These are phyloP conservation scores for Blastobotrys americana DNA, from an alignment of 805 yeast species.

Conservation along the genomic window DNA sequence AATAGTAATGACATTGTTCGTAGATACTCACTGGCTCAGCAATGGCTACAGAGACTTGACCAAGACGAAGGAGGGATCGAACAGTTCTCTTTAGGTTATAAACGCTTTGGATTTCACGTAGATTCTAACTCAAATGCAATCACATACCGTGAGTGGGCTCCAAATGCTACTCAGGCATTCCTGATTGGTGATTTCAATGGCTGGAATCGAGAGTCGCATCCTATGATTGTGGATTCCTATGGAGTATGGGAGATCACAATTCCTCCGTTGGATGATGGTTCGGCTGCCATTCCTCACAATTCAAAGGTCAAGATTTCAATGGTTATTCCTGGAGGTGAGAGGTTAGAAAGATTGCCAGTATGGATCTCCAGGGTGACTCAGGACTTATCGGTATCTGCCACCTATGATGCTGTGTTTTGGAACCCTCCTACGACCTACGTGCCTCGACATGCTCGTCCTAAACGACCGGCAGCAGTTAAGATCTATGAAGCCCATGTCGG, in stretches of 20 bases:
- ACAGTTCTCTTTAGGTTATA: constrained; percentile 69
- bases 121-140: constrained; percentile 45
- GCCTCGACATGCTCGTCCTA: constrained; percentile 63
- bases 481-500: constrained; percentile 94
- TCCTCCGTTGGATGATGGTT: constrained; percentile 46
- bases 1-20: constrained; percentile 57
- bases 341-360: constrained; percentile 77
- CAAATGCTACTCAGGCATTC: constrained; percentile 68
- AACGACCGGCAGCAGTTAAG: constrained; percentile 45
- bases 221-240: constrained; percentile 52
- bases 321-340: constrained; percentile 57
- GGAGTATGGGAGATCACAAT: constrained; percentile 64
- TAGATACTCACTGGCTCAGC: constrained; percentile 58
- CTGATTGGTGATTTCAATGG: constrained; percentile 88
- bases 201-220: constrained; percentile 60
- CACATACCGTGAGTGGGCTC: constrained; percentile 78
- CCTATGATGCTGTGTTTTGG: constrained; percentile 90
- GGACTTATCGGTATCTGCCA: constrained; percentile 37
- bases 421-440: constrained; percentile 58
- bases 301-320: constrained; percentile 62
- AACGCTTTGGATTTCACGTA: constrained; percentile 69
- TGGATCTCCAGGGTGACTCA: constrained; percentile 82
- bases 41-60: constrained; percentile 53
- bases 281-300: constrained; percentile 70
- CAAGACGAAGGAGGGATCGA: constrained; percentile 57